Evolutionary conservation across 164 flowering plant species (phyloP), one percentile per base, ranked within the genome.

Genomic region (Buxus sempervirens): DNA sequence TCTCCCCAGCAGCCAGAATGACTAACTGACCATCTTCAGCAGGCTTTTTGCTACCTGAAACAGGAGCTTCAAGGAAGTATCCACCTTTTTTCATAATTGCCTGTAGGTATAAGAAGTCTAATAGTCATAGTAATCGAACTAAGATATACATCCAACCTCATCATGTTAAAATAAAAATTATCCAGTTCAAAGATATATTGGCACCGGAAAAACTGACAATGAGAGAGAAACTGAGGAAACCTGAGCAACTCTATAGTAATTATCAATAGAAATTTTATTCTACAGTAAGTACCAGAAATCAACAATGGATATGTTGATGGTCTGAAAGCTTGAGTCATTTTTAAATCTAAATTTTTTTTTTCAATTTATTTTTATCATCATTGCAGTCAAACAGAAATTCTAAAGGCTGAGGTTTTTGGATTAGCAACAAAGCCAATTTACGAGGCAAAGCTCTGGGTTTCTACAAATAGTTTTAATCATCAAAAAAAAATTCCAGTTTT

Each of bases 21-120:
- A 95, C 80, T n/a, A 95, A 79, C 73, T 95, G 99, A 60, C 99
- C 99, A 86, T 87, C 93, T 85, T 95, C 98, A 63, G 98, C 97
- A 58, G 98, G 98, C 75, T 91, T 87, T 74, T 95, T 95, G 89
- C 98, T 95, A 62, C 98, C 98, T 38, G 97, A 95, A 51, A 95
- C 98, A 36, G 98, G 98, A 79, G 90, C 98, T 82, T 95, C 98
- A 65, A 95, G 90, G 77, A 91, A 95, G 69, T 9, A 36, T 38
- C 93, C 97, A 58, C 96, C 94, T 73, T 85, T 91, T 67, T 85
- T 69, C 41, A 77, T 73, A 62, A 95, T 81, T 62, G 88, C 99
- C 99, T 92, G 54, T 62, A 70, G 54, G 60, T 16, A 36, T 18
- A 14, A 49, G 28, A 61, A 62, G 18, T 49, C 60, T 60, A 7